phyloP scores from a whole-genome alignment of 129 eudicot species.

The Tanacetum coccineum region DNA sequence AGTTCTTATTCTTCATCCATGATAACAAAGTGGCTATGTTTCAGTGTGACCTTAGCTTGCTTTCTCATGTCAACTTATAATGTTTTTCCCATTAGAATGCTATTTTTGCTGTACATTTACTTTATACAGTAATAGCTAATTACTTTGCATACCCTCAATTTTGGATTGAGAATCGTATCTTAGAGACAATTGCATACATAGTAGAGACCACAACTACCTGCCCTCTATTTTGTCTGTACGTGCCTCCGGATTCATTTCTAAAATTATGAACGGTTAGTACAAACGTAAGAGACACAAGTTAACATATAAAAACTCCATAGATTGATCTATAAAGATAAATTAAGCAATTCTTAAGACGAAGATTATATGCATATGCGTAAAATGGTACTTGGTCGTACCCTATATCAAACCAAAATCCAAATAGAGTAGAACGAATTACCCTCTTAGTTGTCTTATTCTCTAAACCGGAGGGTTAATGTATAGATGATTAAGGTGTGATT shows the following conservation, averaged over 20 bases:
- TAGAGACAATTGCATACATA: neutral
- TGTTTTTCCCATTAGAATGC: neutral
- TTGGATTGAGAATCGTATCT: too few species aligned
- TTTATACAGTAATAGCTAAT: conserved; percentile 1
- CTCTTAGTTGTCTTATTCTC: too few species aligned
- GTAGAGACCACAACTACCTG: neutral
- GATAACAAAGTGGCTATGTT: conserved; percentile 6
- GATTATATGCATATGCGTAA: too few species aligned
- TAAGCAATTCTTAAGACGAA: neutral
- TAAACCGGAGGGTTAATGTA: too few species aligned
- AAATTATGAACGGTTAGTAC: neutral
- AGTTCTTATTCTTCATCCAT: conserved; percentile 18
- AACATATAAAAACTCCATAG: neutral
- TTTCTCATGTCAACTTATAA: neutral
- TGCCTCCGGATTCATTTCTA: neutral
- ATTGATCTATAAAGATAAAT: neutral
- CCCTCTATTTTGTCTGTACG: neutral
- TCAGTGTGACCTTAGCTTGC: neutral
- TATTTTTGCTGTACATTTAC: neutral
- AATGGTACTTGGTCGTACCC: too few species aligned
- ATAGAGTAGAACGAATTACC: too few species aligned
- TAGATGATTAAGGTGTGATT: neutral
- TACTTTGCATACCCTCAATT: conserved; percentile 7
- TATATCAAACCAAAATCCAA: too few species aligned
- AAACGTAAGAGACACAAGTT: neutral